Percentiles rank a stretch among this genome's conserved stretches.
These are phyloP conservation scores for Leucocoprinus leucothites DNA, from an alignment of 768 basidiomycete species.

Conservation along the genomic window DNA sequence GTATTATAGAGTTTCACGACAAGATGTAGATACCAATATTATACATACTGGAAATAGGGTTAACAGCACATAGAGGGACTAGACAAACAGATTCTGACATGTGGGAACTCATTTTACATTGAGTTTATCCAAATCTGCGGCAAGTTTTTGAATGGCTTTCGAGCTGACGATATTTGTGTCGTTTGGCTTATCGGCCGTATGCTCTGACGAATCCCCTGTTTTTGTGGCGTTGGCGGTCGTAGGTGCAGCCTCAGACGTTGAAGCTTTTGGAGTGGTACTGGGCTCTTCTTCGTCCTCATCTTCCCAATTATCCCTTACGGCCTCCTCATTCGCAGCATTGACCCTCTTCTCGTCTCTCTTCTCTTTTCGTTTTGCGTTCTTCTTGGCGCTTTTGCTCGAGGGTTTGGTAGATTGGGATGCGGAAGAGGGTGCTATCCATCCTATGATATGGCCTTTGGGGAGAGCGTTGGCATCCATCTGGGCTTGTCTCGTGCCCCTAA, in stretches of 20 bases:
- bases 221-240: constrained; percentile 16
- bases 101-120: constrained; percentile 43
- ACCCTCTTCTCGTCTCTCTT: constrained; percentile 56
- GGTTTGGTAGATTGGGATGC: constrained; percentile 35
- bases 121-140: constrained; percentile 54
- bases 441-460: constrained; percentile 79
- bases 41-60: constrained; percentile 4
- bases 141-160: constrained; percentile 29
- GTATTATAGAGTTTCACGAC: constrained; percentile 7
- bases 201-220: constrained; percentile 13
- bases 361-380: constrained; percentile 76
- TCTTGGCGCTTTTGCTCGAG: constrained; percentile 78
- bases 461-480: constrained; percentile 62
- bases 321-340: constrained; percentile 22
- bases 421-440: constrained; percentile 68
- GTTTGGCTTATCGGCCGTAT: constrained; percentile 8
- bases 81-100: constrained; percentile 20
- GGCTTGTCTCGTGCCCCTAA: constrained; percentile 74
- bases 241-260: constrained; percentile 22
- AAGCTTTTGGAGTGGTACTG: constrained; percentile 18
- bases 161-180: constrained; percentile 14
- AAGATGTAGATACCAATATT: constrained; percentile 1
- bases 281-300: constrained; percentile 55
- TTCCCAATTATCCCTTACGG: constrained; percentile 77
- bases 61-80: constrained; percentile 14